Evolutionary conservation across 177 flowering plant genomes (phyloP).

Genomic region (Vitis hybrid): DNA sequence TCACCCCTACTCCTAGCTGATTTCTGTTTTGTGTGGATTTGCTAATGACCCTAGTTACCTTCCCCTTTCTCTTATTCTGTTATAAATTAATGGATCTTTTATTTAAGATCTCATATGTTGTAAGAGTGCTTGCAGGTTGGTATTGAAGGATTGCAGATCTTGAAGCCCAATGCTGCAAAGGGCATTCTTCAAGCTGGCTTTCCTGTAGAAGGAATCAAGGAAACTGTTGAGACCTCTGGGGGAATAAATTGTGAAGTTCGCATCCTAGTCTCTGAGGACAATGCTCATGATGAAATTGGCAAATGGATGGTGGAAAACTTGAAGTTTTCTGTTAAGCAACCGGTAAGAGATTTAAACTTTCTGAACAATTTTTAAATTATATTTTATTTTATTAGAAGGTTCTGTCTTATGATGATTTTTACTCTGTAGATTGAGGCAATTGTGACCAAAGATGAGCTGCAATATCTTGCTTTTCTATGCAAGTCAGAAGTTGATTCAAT

Average conservation of each 20-base stretch:
- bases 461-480: slow-evolving; percentile 69
- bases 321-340: slow-evolving; percentile 80
- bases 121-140: slow-evolving; percentile 54
- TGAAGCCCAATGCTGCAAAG: slow-evolving; percentile 64
- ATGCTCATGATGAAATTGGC: slow-evolving; percentile 38
- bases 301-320: slow-evolving; percentile 77
- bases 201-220: slow-evolving; percentile 33
- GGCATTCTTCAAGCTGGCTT: slow-evolving; percentile 21
- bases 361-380: neutral
- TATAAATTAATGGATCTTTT: neutral
- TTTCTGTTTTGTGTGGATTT: neutral
- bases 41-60: neutral
- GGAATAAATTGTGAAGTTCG: slow-evolving; percentile 74
- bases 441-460: slow-evolving; percentile 85
- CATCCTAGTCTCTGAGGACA: slow-evolving; percentile 47
- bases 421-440: slow-evolving; percentile 77
- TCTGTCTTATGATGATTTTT: neutral
- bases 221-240: slow-evolving; percentile 35
- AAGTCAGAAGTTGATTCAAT: slow-evolving; percentile 87
- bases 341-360: slow-evolving; percentile 46
- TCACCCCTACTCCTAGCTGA: too few species aligned
- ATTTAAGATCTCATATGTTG: neutral
- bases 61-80: neutral
- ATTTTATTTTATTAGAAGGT: neutral
- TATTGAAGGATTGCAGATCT: slow-evolving; percentile 82